Percentiles rank a stretch among this genome's conserved stretches.
phyloP scores from a whole-genome alignment of 495 filamentous ascomycete genomes.

The Melanomma pulvis-pyrius region DNA sequence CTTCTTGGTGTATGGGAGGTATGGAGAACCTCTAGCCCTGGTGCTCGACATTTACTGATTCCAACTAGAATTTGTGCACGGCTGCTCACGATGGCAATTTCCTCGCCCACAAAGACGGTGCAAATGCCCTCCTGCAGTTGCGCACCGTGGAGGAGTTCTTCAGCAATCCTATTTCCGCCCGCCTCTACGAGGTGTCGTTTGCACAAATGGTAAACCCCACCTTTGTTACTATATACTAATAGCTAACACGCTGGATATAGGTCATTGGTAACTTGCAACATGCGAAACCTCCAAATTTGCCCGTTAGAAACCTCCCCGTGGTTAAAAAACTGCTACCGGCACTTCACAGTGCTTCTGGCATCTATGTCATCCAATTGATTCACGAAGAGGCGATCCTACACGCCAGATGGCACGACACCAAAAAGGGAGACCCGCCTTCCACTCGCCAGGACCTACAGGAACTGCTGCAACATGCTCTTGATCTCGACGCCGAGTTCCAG shows the following conservation, averaged over 20 bases:
- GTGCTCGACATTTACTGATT: neutral
- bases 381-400: slow-evolving; percentile 10
- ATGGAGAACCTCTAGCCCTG: neutral
- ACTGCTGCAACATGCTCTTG: slow-evolving; percentile 5
- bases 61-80: slow-evolving; percentile 23
- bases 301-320: slow-evolving; percentile 1
- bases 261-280: slow-evolving; percentile 18
- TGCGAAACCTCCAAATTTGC: slow-evolving; percentile 7
- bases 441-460: neutral
- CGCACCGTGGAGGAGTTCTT: slow-evolving; percentile 15
- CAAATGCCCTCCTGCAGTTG: slow-evolving; percentile 20
- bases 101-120: slow-evolving; percentile 23
- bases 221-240: neutral
- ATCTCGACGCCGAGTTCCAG: slow-evolving; percentile 24
- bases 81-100: slow-evolving; percentile 10
- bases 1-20: slow-evolving; percentile 34
- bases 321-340: neutral
- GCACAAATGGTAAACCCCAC: slow-evolving; percentile 17
- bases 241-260: slow-evolving; percentile 7
- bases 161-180: slow-evolving; percentile 14
- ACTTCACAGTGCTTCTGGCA: slow-evolving; percentile 16
- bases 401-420: slow-evolving; percentile 26
- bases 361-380: slow-evolving; percentile 14
- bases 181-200: slow-evolving; percentile 20
- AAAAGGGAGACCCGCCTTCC: neutral